Base-by-base conservation (phyloP, 192 early-diverging fungal species). In the Mortierella alpina region DNA sequence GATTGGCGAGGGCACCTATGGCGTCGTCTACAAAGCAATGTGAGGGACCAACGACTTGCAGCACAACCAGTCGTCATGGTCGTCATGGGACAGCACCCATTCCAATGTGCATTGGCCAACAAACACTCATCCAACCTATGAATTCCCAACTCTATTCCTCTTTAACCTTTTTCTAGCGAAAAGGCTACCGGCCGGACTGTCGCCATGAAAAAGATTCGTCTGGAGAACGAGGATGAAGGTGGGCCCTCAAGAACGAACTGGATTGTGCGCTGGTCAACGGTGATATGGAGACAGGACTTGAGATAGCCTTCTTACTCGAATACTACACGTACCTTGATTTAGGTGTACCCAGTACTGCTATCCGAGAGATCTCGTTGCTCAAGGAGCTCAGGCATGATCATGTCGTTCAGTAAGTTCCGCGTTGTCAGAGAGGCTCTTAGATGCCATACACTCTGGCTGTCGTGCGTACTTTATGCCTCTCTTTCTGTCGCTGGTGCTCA, bases 341-440 rank as follows among this genome's bases (percentile, higher is more conserved):
- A 80, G 69, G 70, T 15, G 93, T 95, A 15, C 93, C 93, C 4
- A 95, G 92, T 44, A 95, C 93, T 13, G 92, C 95, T 23, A 93
- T 96, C 56, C 88, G 95, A 66, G 95, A 96, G 79, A 96, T 96
- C 61, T 95, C 95, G 3, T 70, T 96, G 57, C 84, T 96, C n/a
- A 93, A 94, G 82, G 95, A 96, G 74, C 84, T 96, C 20, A 90
- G 92, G 77, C 93, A 95, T 79, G 89, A 90, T 7, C 95, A 96
- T 84, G 93, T 96, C 83, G 91, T 96, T 59, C 88, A 92, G 94
- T 94, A 86, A 83, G 86, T 76, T 61, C 17, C 42, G 41, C 40
- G 22, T 60, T 20, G 46, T 42, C n/a, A 11, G 42, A 50, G 46
- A 12, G 20, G 10, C 44, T 47, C 18, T 15, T 51, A 17, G 14